Percentiles rank a stretch among this genome's conserved stretches.
Evolutionary conservation across 2,329 filamentous ascomycete species (phyloP).

Genomic region (Pestalotiopsis sp.): DNA sequence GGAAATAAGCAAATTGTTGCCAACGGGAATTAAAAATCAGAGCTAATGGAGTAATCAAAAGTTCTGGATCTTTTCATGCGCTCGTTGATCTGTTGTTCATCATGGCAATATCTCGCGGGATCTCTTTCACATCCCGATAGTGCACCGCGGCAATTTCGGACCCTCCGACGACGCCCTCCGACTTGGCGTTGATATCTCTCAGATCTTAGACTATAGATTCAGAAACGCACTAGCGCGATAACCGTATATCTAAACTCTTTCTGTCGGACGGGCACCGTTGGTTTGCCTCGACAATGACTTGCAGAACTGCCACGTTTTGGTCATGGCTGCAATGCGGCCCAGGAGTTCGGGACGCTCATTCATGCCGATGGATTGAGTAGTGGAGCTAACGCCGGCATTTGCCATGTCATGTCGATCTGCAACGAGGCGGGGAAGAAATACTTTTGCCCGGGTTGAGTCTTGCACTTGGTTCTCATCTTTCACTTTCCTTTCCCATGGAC

Average conservation of each 20-base stretch:
- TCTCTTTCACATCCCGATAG: neutral
- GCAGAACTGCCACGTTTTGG: neutral
- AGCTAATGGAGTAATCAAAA: neutral
- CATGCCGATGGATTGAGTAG: neutral
- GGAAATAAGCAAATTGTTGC: neutral
- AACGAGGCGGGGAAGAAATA: neutral
- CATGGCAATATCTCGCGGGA: neutral
- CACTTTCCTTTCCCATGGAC: too few relatives aligned
- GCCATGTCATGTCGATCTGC: neutral
- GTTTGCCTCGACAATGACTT: neutral
- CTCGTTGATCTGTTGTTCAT: neutral
- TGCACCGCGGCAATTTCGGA: neutral
- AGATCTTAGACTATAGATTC: neutral
- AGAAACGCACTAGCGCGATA: neutral
- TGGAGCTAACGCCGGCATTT: neutral
- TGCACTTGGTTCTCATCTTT: neutral
- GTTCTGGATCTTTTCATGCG: neutral
- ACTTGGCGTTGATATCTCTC: slow-evolving; percentile 3
- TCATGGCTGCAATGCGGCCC: neutral
- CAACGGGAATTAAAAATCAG: neutral
- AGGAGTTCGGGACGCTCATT: neutral
- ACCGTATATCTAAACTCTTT: neutral
- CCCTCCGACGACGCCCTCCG: neutral
- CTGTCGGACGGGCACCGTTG: neutral
- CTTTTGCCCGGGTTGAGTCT: neutral